Conservation (phyloP, 2,329 filamentous ascomycete species). For the Cytospora chrysosperma region DNA sequence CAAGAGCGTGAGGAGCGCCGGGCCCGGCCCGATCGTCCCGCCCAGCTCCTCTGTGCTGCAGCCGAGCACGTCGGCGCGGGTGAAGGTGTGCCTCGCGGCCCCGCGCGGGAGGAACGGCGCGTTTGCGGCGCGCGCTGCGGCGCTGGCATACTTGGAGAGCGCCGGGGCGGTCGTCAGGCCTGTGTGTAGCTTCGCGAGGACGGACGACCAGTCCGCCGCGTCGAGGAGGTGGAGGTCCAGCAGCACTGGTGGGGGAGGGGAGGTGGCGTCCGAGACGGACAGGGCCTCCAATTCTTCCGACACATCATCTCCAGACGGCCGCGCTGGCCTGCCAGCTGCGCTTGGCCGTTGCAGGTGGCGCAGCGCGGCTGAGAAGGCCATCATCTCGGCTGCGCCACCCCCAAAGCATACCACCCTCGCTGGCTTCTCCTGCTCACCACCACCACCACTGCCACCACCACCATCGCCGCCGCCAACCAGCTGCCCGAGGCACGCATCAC, state of each 20-base stretch:
- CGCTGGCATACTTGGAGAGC: slow-evolving; percentile 26
- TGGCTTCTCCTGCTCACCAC: neutral
- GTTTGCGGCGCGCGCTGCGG: slow-evolving; percentile 21
- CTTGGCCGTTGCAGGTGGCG: slow-evolving; percentile 22
- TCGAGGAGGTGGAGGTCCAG: slow-evolving; percentile 21
- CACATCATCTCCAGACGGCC: neutral
- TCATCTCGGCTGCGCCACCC: slow-evolving; percentile 62
- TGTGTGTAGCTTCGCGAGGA: slow-evolving; percentile 19
- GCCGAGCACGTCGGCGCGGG: slow-evolving; percentile 10
- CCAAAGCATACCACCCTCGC: slow-evolving; percentile 50
- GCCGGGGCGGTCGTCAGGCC: slow-evolving; percentile 18
- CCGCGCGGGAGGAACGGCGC: slow-evolving; percentile 16
- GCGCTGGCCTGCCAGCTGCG: neutral
- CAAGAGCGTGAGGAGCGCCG: slow-evolving; percentile 17
- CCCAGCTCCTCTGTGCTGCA: slow-evolving; percentile 12
- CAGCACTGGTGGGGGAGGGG: neutral
- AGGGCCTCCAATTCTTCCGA: neutral
- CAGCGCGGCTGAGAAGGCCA: slow-evolving; percentile 50
- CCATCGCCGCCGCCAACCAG: slow-evolving; percentile 7
- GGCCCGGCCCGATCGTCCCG: slow-evolving; percentile 13
- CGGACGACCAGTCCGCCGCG: slow-evolving; percentile 20
- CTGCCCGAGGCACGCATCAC: slow-evolving; percentile 16
- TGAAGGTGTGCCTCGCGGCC: slow-evolving; percentile 12
- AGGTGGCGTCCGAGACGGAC: neutral
- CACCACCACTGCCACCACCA: neutral